Conservation (phyloP, 2,329 filamentous ascomycete species). For the Volutella citrinella region DNA sequence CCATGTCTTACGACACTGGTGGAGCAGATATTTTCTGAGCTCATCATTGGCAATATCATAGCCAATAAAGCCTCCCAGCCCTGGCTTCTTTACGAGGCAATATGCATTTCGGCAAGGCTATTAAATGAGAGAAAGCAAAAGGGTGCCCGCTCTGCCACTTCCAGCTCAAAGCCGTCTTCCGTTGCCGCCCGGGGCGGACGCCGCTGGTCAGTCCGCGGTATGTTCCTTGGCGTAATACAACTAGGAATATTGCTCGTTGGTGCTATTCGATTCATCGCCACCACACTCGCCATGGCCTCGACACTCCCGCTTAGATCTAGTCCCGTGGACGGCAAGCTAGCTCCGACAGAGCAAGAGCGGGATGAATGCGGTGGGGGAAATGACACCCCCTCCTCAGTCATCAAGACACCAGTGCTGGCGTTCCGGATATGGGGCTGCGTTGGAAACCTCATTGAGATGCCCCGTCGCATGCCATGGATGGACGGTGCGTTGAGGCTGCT, state of each 20-base stretch:
- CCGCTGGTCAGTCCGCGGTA: slow-evolving; percentile 39
- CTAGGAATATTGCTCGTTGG: slow-evolving; percentile 55
- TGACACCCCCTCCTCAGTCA: slow-evolving; percentile 15
- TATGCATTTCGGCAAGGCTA: slow-evolving; percentile 65
- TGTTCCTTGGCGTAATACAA: slow-evolving; percentile 58
- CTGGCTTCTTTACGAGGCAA: slow-evolving; percentile 83
- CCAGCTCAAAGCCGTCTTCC: too few species aligned
- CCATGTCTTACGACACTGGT: slow-evolving; percentile 79
- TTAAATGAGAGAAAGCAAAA: slow-evolving; percentile 28
- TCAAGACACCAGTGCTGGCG: slow-evolving; percentile 64
- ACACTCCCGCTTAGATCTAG: slow-evolving; percentile 57
- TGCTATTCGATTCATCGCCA: slow-evolving; percentile 62
- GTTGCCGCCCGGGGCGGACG: too few species aligned
- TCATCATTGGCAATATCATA: slow-evolving; percentile 81
- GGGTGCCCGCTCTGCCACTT: too few species aligned
- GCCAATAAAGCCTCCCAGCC: slow-evolving; percentile 79
- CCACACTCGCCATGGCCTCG: slow-evolving; percentile 64
- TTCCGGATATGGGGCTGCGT: slow-evolving; percentile 77
- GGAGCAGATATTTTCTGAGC: slow-evolving; percentile 82
- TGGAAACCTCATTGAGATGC: slow-evolving; percentile 69
- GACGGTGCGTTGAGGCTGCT: slow-evolving; percentile 70
- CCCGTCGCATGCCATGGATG: slow-evolving; percentile 87
- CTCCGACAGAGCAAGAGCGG: slow-evolving; percentile 14
- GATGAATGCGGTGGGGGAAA: slow-evolving; percentile 17
- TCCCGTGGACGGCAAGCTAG: slow-evolving; percentile 22